Percentiles rank a stretch among this genome's conserved stretches.
Evolutionary conservation across 345 rosid genomes (phyloP).

Genomic region (Gossypium sturtianum): DNA sequence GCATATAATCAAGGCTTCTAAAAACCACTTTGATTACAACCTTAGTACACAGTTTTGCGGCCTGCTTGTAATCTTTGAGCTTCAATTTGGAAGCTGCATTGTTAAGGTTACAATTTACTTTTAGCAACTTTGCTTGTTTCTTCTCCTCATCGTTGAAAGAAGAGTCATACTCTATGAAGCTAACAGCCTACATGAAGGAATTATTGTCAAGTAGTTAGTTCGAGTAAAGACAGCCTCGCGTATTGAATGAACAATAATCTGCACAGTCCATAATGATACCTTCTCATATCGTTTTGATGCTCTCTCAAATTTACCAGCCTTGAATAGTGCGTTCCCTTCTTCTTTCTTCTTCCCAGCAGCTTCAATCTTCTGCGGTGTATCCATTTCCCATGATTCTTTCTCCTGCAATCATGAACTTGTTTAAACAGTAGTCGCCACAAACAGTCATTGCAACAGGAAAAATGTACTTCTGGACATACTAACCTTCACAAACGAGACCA

Average conservation of each 20-base stretch:
- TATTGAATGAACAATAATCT: not conserved
- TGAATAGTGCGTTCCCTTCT: slow-evolving; percentile 74
- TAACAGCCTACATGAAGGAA: slow-evolving; percentile 54
- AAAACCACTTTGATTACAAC: slow-evolving; percentile 18
- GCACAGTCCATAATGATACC: slow-evolving; percentile 26
- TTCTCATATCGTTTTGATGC: slow-evolving; percentile 89
- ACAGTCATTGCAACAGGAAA: not conserved
- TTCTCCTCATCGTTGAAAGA: slow-evolving; percentile 86
- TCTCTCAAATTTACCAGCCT: slow-evolving; percentile 60
- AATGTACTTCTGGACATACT: not conserved
- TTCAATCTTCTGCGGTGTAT: slow-evolving; percentile 77
- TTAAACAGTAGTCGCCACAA: not conserved
- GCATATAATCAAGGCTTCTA: not conserved
- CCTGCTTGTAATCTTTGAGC: slow-evolving; percentile 69
- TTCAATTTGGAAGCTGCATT: slow-evolving; percentile 84
- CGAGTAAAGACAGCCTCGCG: not conserved
- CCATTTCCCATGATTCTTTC: slow-evolving; percentile 97
- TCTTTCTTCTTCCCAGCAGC: slow-evolving; percentile 89
- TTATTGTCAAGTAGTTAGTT: not conserved
- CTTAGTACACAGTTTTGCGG: slow-evolving; percentile 79
- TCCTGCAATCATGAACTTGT: slow-evolving; percentile 34
- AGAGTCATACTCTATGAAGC: slow-evolving; percentile 68
- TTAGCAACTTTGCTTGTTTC: slow-evolving; percentile 61
- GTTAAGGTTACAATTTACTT: slow-evolving; percentile 76
- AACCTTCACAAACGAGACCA: slow-evolving; percentile 74